Evolutionary conservation across 2,329 filamentous ascomycete genomes (phyloP).

Genomic region (Cladosporium sp.): DNA sequence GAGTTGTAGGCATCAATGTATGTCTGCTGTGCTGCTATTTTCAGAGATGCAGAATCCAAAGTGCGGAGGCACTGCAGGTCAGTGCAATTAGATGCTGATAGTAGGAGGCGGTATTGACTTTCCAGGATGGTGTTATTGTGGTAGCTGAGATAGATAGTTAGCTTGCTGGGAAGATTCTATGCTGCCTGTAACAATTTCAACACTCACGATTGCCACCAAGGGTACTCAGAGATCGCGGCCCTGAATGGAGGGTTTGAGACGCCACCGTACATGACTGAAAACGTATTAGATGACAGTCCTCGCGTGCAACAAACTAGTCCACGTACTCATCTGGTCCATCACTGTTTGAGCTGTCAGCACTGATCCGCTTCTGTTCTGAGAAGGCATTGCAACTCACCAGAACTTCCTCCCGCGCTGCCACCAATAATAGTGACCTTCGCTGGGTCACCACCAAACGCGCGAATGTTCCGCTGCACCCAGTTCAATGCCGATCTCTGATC

Average conservation of each 20-base stretch:
- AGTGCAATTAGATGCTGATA: constrained; percentile 35
- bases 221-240: constrained; percentile 43
- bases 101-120: constrained; percentile 24
- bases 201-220: constrained; percentile 38
- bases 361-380: neutral
- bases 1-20: constrained; percentile 22
- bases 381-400: constrained; percentile 13
- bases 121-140: constrained; percentile 23
- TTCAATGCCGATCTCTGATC: constrained; percentile 33
- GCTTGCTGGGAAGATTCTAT: neutral
- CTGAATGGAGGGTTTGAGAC: constrained; percentile 41
- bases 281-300: neutral
- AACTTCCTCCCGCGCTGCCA: constrained; percentile 32
- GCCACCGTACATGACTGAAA: constrained; percentile 38
- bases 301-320: too few relatives aligned
- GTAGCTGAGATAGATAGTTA: constrained; percentile 10
- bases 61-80: constrained; percentile 33
- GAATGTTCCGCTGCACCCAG: constrained; percentile 33
- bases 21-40: constrained; percentile 26
- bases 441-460: constrained; percentile 35
- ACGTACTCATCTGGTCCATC: constrained; percentile 34
- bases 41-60: constrained; percentile 21
- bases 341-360: constrained; percentile 18
- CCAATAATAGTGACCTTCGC: constrained; percentile 29
- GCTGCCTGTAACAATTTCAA: neutral